Conservation (phyloP, 495 filamentous ascomycete species). For the Pseudomonodictys pantanalensis region DNA sequence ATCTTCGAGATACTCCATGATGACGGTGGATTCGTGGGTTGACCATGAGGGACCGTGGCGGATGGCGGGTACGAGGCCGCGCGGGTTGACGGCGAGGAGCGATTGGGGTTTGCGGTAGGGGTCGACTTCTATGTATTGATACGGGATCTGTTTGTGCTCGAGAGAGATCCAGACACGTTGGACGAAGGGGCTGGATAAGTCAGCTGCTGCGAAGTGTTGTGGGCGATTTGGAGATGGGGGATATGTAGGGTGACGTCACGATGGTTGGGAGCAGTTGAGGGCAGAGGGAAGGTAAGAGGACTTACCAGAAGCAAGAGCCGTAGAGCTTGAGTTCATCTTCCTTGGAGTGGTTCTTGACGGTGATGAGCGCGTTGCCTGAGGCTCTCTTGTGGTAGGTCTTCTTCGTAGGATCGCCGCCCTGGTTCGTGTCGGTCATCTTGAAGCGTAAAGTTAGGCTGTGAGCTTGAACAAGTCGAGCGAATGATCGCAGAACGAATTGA, state of each 20-base stretch:
- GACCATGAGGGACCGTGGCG: slow-evolving; percentile 77
- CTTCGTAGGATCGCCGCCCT: slow-evolving; percentile 46
- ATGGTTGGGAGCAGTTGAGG: not conserved
- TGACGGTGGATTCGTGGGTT: slow-evolving; percentile 79
- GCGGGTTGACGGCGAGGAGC: slow-evolving; percentile 81
- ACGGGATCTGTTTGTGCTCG: slow-evolving; percentile 77
- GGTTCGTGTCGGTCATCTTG: slow-evolving; percentile 38
- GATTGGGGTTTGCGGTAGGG: slow-evolving; percentile 78
- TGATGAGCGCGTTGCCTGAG: slow-evolving; percentile 70
- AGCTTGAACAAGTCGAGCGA: too few species aligned
- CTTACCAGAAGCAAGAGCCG: slow-evolving; percentile 88
- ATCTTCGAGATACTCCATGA: slow-evolving; percentile 94
- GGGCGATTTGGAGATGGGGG: slow-evolving; percentile 3
- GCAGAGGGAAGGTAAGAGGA: slow-evolving; percentile 13
- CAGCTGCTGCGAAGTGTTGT: too few species aligned
- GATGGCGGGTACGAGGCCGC: slow-evolving; percentile 81
- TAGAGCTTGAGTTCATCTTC: slow-evolving; percentile 76
- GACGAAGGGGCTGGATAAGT: slow-evolving; percentile 72
- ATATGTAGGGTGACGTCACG: slow-evolving; percentile 11
- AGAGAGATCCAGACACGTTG: slow-evolving; percentile 95
- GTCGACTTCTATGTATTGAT: slow-evolving; percentile 91
- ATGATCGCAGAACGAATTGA: not conserved
- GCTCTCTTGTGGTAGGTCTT: slow-evolving; percentile 82
- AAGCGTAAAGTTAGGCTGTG: not conserved
- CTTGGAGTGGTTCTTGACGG: slow-evolving; percentile 68